Conservation (phyloP, 495 filamentous ascomycete species). For the Diplogelasinospora grovesii region DNA sequence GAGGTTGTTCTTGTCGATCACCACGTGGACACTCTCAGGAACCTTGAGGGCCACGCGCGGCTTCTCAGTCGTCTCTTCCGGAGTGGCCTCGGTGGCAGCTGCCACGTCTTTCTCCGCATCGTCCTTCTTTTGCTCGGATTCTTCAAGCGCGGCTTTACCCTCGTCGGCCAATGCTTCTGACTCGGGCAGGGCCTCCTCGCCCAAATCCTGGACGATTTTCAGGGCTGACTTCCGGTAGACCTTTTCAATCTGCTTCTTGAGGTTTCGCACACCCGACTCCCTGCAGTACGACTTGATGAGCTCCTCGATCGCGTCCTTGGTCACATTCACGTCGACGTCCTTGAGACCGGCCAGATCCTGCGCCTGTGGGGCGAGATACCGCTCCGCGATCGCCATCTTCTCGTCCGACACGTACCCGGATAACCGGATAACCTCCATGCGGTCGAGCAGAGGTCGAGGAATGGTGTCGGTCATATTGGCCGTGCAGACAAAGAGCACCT, state of each 20-base stretch:
- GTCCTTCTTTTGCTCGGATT: slow-evolving; percentile 31
- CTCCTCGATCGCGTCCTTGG: slow-evolving; percentile 81
- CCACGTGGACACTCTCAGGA: slow-evolving; percentile 79
- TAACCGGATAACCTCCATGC: slow-evolving; percentile 97
- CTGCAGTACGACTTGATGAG: slow-evolving; percentile 98
- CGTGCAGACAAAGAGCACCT: slow-evolving; percentile 98
- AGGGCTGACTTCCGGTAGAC: slow-evolving; percentile 95
- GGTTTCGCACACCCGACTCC: slow-evolving; percentile 91
- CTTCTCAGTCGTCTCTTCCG: slow-evolving; percentile 46
- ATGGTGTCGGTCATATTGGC: slow-evolving; percentile 99
- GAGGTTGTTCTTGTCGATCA: slow-evolving; percentile 81
- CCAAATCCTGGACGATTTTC: slow-evolving; percentile 93
- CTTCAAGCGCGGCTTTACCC: slow-evolving; percentile 74
- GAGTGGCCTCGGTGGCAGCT: slow-evolving; percentile 12
- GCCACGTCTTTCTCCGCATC: too few species aligned
- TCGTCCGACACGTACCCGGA: slow-evolving; percentile 97
- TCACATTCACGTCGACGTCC: slow-evolving; percentile 78
- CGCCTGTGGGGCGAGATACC: slow-evolving; percentile 84
- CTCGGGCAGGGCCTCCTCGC: slow-evolving; percentile 78
- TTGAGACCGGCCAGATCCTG: slow-evolving; percentile 88
- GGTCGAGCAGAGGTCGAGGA: slow-evolving; percentile 84
- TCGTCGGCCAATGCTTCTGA: slow-evolving; percentile 78
- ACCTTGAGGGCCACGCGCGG: slow-evolving; percentile 79
- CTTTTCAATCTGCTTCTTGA: slow-evolving; percentile 99
- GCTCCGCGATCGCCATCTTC: slow-evolving; percentile 97